Evolutionary conservation across 2,329 filamentous ascomycete species (phyloP).

Genomic region (Bipolaris zeicola): DNA sequence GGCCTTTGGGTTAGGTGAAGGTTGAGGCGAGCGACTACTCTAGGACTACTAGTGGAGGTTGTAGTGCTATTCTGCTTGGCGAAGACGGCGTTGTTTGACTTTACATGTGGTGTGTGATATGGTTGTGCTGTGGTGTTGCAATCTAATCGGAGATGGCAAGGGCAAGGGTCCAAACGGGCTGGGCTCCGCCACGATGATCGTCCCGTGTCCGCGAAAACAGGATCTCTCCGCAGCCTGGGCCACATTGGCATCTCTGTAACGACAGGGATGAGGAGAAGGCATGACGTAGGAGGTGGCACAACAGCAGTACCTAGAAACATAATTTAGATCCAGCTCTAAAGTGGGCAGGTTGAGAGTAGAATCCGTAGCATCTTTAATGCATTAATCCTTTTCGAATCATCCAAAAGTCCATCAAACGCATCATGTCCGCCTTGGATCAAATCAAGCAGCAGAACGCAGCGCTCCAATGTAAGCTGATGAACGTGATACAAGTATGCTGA

Average conservation of each 20-base stretch:
- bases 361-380: background rate
- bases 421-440: conserved; percentile 45
- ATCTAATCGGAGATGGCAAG: conserved; percentile 5
- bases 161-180: conserved; percentile 5
- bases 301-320: conserved; percentile 15
- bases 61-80: background rate
- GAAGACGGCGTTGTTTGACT: background rate
- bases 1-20: no score
- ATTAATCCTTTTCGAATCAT: background rate
- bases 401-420: conserved; percentile 3
- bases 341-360: no score
- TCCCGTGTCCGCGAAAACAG: conserved; percentile 25
- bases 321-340: background rate
- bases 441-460: conserved; percentile 52
- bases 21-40: no score
- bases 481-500: background rate
- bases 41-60: background rate
- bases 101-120: no score
- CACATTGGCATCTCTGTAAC: conserved; percentile 13
- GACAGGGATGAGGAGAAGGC: conserved; percentile 19
- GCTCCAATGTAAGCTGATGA: conserved; percentile 46
- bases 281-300: conserved; percentile 27
- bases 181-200: conserved; percentile 20
- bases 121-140: background rate
- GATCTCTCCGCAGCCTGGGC: conserved; percentile 22